Conservation (phyloP, 2,329 filamentous ascomycete genomes). For the Sporothrix phasma region DNA sequence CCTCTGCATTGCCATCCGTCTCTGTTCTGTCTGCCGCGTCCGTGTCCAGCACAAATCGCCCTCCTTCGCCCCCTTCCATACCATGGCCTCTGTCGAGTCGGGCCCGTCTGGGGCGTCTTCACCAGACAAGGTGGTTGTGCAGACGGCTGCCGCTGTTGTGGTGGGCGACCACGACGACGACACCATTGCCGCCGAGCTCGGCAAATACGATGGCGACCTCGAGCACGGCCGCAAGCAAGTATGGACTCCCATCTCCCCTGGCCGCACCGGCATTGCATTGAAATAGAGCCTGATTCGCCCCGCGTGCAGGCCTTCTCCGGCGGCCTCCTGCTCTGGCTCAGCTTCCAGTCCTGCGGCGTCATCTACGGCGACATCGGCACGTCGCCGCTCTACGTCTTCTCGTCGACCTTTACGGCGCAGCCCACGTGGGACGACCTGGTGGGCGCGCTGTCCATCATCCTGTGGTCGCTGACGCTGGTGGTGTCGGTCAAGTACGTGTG, state of each 20-base stretch:
- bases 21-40: background rate
- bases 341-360: constrained; percentile 55
- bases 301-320: constrained; percentile 20
- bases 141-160: background rate
- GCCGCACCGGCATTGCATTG: too few relatives aligned
- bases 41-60: background rate
- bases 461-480: constrained; percentile 60
- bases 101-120: background rate
- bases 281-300: constrained; percentile 10
- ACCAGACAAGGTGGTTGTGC: background rate
- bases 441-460: constrained; percentile 56
- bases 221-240: constrained; percentile 12
- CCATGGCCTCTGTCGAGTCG: background rate
- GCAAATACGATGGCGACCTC: constrained; percentile 3
- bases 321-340: constrained; percentile 33
- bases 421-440: constrained; percentile 50
- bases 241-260: background rate
- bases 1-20: too few relatives aligned
- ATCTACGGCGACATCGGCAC: constrained; percentile 62
- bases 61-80: background rate
- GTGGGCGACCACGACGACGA: background rate
- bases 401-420: constrained; percentile 51
- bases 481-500: constrained; percentile 60
- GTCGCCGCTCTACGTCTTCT: constrained; percentile 58
- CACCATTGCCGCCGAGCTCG: background rate